Evolutionary conservation across 2,329 filamentous ascomycete genomes (phyloP).

Genomic region (Sphaerulina musiva): DNA sequence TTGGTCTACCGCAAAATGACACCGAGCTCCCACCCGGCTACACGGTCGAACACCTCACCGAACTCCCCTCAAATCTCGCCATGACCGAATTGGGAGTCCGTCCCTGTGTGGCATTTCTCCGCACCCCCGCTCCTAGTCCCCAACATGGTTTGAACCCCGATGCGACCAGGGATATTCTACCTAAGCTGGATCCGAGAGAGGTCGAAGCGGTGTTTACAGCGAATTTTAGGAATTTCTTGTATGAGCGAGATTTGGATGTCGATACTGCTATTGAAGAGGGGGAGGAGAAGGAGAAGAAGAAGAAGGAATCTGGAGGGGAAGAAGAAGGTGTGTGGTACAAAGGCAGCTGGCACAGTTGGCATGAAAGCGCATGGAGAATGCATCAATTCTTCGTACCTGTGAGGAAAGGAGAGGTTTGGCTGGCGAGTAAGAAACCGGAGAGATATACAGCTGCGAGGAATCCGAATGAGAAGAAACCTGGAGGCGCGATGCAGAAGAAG

Average conservation of each 20-base stretch:
- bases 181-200: slow-evolving; percentile 77
- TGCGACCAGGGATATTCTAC: slow-evolving; percentile 43
- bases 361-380: slow-evolving; percentile 71
- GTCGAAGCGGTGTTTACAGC: slow-evolving; percentile 92
- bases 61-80: slow-evolving; percentile 57
- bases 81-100: slow-evolving; percentile 46
- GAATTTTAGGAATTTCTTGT: slow-evolving; percentile 77
- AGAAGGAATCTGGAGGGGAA: slow-evolving; percentile 24
- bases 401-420: slow-evolving; percentile 57
- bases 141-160: slow-evolving; percentile 58
- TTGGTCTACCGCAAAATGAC: slow-evolving; percentile 73
- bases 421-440: slow-evolving; percentile 23
- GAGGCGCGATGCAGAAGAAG: too few relatives aligned
- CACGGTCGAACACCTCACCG: slow-evolving; percentile 77
- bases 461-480: too few relatives aligned
- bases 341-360: slow-evolving; percentile 73
- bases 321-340: slow-evolving; percentile 68
- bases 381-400: slow-evolving; percentile 91
- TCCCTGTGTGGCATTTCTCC: slow-evolving; percentile 55
- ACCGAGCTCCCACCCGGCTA: slow-evolving; percentile 66
- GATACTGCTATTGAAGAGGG: slow-evolving; percentile 18
- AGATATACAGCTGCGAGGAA: slow-evolving; percentile 17
- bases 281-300: slow-evolving; percentile 25
- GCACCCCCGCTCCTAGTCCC: slow-evolving; percentile 31
- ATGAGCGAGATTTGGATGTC: slow-evolving; percentile 49